Evolutionary conservation across 164 flowering plant species (phyloP).

Genomic region (Magnolia officinalis): DNA sequence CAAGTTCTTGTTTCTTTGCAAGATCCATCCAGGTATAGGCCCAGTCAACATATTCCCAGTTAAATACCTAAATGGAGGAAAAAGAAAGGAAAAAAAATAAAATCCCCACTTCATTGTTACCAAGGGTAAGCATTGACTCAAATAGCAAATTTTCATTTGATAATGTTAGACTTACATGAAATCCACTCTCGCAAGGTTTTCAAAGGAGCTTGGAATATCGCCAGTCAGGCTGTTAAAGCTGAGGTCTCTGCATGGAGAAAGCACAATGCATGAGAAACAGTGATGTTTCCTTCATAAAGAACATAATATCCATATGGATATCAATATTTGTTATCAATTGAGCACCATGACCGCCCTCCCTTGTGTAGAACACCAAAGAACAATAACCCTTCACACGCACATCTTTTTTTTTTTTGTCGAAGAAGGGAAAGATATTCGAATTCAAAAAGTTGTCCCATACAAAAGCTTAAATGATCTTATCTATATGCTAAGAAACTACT

Average conservation of each 20-base stretch:
- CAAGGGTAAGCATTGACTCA: background rate
- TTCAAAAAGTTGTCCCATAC: background rate
- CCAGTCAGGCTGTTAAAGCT: constrained; percentile 40
- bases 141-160: background rate
- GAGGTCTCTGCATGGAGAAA: constrained; percentile 5
- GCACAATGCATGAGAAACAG: background rate
- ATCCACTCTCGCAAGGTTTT: constrained; percentile 34
- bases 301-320: too few species aligned
- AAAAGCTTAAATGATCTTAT: background rate
- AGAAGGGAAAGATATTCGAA: background rate
- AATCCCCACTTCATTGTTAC: background rate
- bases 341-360: background rate
- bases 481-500: constrained; percentile 21
- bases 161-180: constrained; percentile 44
- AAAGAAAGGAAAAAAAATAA: background rate
- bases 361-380: background rate
- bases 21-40: constrained; percentile 47
- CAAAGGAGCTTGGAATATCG: constrained; percentile 51
- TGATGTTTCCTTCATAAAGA: too few species aligned
- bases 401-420: background rate
- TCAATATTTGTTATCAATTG: too few species aligned
- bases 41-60: constrained; percentile 69
- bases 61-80: constrained; percentile 38
- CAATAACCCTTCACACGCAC: background rate
- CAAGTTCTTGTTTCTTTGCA: constrained; percentile 51